Evolutionary conservation across 225 moss, liverwort and hornwort species (phyloP), one percentile per base, ranked within the genome.

Genomic region (Marchantia polymorpha): DNA sequence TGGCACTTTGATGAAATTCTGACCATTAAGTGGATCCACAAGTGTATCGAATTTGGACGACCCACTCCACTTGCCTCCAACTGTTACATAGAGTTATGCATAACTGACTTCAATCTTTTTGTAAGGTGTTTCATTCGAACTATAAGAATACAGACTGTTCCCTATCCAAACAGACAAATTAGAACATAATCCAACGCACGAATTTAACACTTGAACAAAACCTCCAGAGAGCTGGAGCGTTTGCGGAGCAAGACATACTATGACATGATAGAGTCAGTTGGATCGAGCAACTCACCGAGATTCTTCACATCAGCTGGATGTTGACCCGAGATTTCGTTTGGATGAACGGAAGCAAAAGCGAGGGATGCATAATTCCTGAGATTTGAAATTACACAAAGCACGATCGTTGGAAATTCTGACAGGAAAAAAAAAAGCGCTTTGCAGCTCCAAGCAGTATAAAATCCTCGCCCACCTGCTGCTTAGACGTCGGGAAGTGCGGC

Each of bases 1-100:
- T 0, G 99, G 99, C 51, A 95, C 93, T 81, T 89, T 87, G 64
- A 99, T 95, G 73, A 95, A 99, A 52, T 72, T 83, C 77, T 91
- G 80, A 52, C 99, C 99, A 76, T 95, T 99, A 39, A 99, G 86
- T 75, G 99, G 99, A 75, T 99, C 99, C 61, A 88, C 76, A 67
- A 99, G 29, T 72, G 91, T 82, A 70, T 90, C 89, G 72, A 89
- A 99, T 25, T 88, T 85, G 17, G 90, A 88, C 23, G 95, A 81
- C 50, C 82, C 86, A 63, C 86, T 86, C 99, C 99, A 99, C 81
- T 90, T 86, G 69, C 99, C 93, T 73, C 84, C 39, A 39, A 39
- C 39, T 39, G 39, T 39, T 39, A 39, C 39, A 39, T 39, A 39
- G 5, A 39, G 5, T 39, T 39, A 39, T 39, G 39, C 39, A 39